Evolutionary conservation across 345 rosid genomes (phyloP), one percentile per base, ranked within the genome.

Genomic region (Iberis pinnata): DNA sequence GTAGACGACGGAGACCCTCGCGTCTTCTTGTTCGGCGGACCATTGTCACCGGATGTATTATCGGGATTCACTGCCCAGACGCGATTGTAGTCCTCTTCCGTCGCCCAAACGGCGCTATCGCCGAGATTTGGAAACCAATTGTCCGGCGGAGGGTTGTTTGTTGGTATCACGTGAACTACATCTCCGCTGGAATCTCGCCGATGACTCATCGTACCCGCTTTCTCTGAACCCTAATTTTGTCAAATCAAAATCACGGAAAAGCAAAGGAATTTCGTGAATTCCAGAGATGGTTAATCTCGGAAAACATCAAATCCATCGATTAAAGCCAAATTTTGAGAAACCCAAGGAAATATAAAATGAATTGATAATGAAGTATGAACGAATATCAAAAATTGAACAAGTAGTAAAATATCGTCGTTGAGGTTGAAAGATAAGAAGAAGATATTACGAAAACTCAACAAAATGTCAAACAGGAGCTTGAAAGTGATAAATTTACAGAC

Each of bases 1-100:
- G 37, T 5, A 2, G 37, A 32, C 12, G 37, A 32, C 37, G 37
- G 37, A 9, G 37, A 32, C n/a, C n/a, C 12, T 32, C 37, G 37
- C 12, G 12, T 32, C n/a, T 32, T 32, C n/a, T 32, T 32, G 37
- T 11, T 32, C 12, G 37, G 37, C 0, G 80, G 96, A 12, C 75
- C 76, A 2, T 73, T 56, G 37, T 57, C 75, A 24, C 65, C 65
- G 20, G 48, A 22, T 29, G 7, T 24, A 9, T 20, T 61, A 9
- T 71, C 80, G 3, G 53, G 67, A 43, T 64, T 65, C 72, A 73
- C 27, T 6, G 43, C 75, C 93, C 93, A 83, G 36, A 39, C 75
- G 20, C 78, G 80, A 76, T 62, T 69, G 63, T 90, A 90, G 18
- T 90, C 98, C 13, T 87, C 98, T 53, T 90, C 98, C 24, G 96